Percentiles rank a stretch among this genome's conserved stretches.
Evolutionary conservation across 2,329 filamentous ascomycete species (phyloP).

Genomic region (Thielaviopsis ethacetica): DNA sequence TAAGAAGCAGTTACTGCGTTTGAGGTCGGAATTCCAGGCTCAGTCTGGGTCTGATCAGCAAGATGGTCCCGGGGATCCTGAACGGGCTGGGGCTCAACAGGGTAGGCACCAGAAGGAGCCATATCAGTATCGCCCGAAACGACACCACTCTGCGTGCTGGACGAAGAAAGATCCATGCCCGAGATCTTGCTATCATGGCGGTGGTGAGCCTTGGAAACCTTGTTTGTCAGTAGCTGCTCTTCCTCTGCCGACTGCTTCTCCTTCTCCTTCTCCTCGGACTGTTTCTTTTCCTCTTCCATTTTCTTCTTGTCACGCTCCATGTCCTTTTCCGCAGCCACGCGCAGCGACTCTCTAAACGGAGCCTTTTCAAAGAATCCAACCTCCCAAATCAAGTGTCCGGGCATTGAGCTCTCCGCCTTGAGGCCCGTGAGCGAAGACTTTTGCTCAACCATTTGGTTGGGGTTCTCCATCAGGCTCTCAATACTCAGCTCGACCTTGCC

Average conservation of each 20-base stretch:
- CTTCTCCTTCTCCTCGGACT: background rate
- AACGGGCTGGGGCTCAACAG: background rate
- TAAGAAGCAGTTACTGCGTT: constrained; percentile 8
- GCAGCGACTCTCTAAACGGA: constrained; percentile 65
- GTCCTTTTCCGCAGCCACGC: constrained; percentile 62
- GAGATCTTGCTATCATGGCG: constrained; percentile 9
- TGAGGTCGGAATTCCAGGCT: constrained; percentile 2
- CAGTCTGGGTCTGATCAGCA: background rate
- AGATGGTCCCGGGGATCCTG: background rate
- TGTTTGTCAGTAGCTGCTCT: background rate
- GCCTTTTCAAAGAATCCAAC: constrained; percentile 91
- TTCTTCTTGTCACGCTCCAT: constrained; percentile 9
- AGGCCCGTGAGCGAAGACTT: constrained; percentile 69
- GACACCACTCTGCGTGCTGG: background rate
- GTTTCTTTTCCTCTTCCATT: constrained; percentile 6
- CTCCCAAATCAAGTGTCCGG: constrained; percentile 87
- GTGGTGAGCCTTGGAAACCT: background rate
- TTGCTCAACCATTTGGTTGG: constrained; percentile 83
- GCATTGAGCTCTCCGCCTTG: constrained; percentile 75
- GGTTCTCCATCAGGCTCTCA: constrained; percentile 83
- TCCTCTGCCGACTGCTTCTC: background rate
- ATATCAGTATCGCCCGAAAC: background rate
- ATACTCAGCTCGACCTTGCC: constrained; percentile 89
- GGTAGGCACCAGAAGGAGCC: background rate
- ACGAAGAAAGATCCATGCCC: background rate